Conservation (phyloP, 768 basidiomycete genomes). For the Rhizopogon salebrosus region DNA sequence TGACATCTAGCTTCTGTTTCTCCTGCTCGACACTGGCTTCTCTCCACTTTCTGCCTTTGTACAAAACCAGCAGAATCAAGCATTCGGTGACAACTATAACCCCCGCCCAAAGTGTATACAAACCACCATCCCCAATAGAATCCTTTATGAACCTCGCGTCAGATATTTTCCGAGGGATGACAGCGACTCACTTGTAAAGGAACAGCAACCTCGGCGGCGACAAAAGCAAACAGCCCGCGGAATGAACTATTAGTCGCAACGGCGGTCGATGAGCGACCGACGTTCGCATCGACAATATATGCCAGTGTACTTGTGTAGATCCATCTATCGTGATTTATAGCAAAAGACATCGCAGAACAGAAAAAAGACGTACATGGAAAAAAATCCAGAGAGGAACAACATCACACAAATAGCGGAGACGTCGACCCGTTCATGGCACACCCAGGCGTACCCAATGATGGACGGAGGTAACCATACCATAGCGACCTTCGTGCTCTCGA, state of each 20-base stretch:
- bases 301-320: conserved; percentile 73
- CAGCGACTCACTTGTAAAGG: conserved; percentile 49
- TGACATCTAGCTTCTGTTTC: conserved; percentile 7
- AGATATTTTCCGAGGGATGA: background rate
- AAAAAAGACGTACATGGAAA: conserved; percentile 52
- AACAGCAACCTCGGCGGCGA: conserved; percentile 70
- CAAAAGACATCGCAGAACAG: background rate
- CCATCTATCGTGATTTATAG: conserved; percentile 31
- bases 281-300: conserved; percentile 86
- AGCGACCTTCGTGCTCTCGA: conserved; percentile 58
- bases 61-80: conserved; percentile 54
- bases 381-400: conserved; percentile 72
- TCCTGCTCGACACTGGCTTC: conserved; percentile 43
- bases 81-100: conserved; percentile 49
- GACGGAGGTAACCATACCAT: conserved; percentile 51
- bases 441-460: conserved; percentile 74
- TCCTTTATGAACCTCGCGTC: conserved; percentile 34
- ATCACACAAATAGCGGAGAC: conserved; percentile 67
- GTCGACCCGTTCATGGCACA: conserved; percentile 57
- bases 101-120: conserved; percentile 66
- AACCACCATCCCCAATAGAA: conserved; percentile 73
- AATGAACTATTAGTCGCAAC: conserved; percentile 73
- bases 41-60: conserved; percentile 62
- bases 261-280: conserved; percentile 73
- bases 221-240: conserved; percentile 62